Base-by-base conservation (phyloP, 2,329 filamentous ascomycete species). In the Venturia aucupariae region DNA sequence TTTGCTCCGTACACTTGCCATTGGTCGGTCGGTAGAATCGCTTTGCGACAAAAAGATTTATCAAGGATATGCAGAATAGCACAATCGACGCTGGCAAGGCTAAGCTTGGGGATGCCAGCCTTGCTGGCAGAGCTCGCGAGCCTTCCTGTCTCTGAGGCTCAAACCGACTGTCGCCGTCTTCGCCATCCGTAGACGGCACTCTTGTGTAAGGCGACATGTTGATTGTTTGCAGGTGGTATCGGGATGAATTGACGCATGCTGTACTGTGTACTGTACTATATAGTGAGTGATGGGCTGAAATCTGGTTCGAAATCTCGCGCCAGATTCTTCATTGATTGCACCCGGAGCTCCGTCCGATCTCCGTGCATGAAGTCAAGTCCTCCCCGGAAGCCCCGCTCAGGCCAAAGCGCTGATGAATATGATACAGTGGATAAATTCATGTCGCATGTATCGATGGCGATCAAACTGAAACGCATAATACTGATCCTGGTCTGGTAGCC, bases 41-140 rank as follows among this genome's bases (percentile, higher is more conserved):
- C 19, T 55, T 55, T 15, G 59, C 59, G 57, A 60, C 8, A n/a
- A 60, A 60, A 19, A 60, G 41, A 11, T 60, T 60, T 11, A 60
- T 30, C 32, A 44, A 24, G 19, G 27, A 60, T n/a, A n/a, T n/a
- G n/a, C n/a, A 22, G 15, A 60, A 13, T 19, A 60, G n/a, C n/a
- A n/a, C 57, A 15, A 44, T 44, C 35, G 35, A 41, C 13, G 41
- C n/a, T 24, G 57, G 57, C 22, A 60, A 44, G 57, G 57, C 57
- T 15, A 41, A 41, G 11, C 32, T 39, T 4, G 59, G 35, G 10
- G 48, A 15, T 7, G 48, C 2, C 27, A 19, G 48, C 22, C 17
- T 15, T n/a, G 27, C 6, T 19, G 27, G 30, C 7, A 5, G 30
- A 32, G 3, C 27, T 19, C 6, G 51, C 13, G 24, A 35, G 32